Conservation (phyloP, 1,139 yeast genomes). For the Cylindricascospora bacillispora region DNA sequence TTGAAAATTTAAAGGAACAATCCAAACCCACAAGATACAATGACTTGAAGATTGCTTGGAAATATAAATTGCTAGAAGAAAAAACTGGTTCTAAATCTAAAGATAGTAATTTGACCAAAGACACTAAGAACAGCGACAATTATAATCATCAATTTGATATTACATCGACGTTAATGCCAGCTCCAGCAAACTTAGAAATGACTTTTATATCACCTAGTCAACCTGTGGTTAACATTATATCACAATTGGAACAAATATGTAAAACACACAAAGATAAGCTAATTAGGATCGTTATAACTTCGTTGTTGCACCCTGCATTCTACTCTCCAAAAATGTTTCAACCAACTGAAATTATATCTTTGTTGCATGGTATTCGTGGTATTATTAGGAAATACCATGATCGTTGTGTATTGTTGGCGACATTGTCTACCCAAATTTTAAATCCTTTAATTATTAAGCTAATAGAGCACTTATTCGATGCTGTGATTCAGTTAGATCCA, state of each 20-base stretch:
- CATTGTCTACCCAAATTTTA: slow-evolving; percentile 57
- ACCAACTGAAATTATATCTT: slow-evolving; percentile 42
- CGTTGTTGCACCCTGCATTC: slow-evolving; percentile 64
- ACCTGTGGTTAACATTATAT: slow-evolving; percentile 23
- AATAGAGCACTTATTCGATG: slow-evolving; percentile 53
- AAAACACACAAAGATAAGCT: slow-evolving; percentile 32
- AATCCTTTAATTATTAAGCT: slow-evolving; percentile 34
- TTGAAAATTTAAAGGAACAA: slow-evolving; percentile 44
- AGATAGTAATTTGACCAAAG: slow-evolving; percentile 27
- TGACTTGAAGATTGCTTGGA: slow-evolving; percentile 78
- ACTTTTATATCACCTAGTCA: slow-evolving; percentile 35
- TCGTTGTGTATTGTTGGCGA: slow-evolving; percentile 38
- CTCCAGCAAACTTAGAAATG: slow-evolving; percentile 51
- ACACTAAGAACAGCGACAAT: slow-evolving; percentile 23
- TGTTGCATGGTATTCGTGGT: slow-evolving; percentile 48
- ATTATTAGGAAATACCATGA: slow-evolving; percentile 37
- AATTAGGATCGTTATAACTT: slow-evolving; percentile 62
- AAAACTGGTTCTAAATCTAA: slow-evolving; percentile 21
- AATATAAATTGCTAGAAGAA: slow-evolving; percentile 42
- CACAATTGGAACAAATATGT: slow-evolving; percentile 33
- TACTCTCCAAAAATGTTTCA: slow-evolving; percentile 45
- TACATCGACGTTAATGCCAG: slow-evolving; percentile 55
- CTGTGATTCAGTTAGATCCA: slow-evolving; percentile 67
- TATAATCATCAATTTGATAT: slow-evolving; percentile 66
- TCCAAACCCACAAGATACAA: slow-evolving; percentile 21